Percentiles rank a stretch among this genome's conserved stretches.
Conservation (phyloP, 305 asterid genomes). For the Fraxinus floribunda region DNA sequence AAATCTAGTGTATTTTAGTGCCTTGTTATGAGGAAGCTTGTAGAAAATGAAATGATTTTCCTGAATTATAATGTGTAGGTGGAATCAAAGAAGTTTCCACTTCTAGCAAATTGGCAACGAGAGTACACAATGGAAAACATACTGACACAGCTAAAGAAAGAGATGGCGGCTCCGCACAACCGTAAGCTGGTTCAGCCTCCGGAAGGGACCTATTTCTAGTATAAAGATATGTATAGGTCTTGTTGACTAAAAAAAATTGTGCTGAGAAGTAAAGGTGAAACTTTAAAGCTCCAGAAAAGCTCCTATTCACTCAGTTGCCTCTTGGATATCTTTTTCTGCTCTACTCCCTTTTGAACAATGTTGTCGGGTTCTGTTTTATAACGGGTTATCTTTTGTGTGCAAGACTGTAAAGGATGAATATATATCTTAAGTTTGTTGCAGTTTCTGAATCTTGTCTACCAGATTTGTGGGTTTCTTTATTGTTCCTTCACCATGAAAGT, state of each 20-base stretch:
- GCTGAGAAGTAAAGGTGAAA: not conserved
- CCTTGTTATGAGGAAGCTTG: not conserved
- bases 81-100: slow-evolving; percentile 49
- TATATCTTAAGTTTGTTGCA: not conserved
- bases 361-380: slow-evolving; percentile 19
- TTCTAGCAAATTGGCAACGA: slow-evolving; percentile 48
- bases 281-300: slow-evolving; percentile 9
- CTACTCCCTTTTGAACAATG: slow-evolving; percentile 19
- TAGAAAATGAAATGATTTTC: not conserved
- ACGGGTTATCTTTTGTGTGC: slow-evolving; percentile 23
- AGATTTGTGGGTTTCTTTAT: not conserved
- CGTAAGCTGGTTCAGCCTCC: slow-evolving; percentile 64
- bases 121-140: slow-evolving; percentile 53
- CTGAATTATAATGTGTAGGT: slow-evolving; percentile 30
- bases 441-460: not conserved
- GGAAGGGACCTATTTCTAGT: slow-evolving; percentile 55
- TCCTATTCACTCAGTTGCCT: slow-evolving; percentile 18
- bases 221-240: slow-evolving; percentile 18
- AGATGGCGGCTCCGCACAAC: slow-evolving; percentile 52
- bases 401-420: not conserved
- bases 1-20: not conserved
- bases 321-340: slow-evolving; percentile 11
- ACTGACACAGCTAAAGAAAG: slow-evolving; percentile 53
- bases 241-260: slow-evolving; percentile 1
- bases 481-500: not conserved